phyloP scores from a whole-genome alignment of 2,329 filamentous ascomycete species.

The Alternaria conjuncta region DNA sequence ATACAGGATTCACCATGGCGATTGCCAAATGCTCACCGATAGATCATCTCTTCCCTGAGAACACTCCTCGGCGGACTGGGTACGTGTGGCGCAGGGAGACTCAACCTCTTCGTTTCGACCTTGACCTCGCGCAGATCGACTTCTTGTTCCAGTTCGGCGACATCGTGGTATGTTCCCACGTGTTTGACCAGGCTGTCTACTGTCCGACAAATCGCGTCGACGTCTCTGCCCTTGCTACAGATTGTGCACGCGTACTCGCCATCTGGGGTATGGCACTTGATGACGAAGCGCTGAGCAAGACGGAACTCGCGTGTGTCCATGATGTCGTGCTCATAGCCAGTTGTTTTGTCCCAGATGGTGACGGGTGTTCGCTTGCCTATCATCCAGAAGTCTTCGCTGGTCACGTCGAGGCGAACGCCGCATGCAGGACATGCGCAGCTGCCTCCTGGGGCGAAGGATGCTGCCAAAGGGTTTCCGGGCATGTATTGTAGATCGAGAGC shows the following conservation, averaged over 20 bases:
- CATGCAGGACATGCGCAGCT: conserved; percentile 41
- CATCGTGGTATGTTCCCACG: conserved; percentile 43
- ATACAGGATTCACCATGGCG: neutral
- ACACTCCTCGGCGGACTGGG: conserved; percentile 17
- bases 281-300: conserved; percentile 46
- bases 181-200: conserved; percentile 47
- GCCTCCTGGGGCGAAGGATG: conserved; percentile 41
- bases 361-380: conserved; percentile 45
- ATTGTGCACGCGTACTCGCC: conserved; percentile 48
- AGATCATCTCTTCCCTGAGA: conserved; percentile 25
- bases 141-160: conserved; percentile 41
- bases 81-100: conserved; percentile 25
- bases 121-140: conserved; percentile 38
- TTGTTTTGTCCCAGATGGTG: conserved; percentile 25
- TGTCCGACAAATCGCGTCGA: conserved; percentile 45
- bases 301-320: conserved; percentile 46
- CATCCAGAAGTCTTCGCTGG: conserved; percentile 47
- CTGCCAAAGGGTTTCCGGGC: conserved; percentile 37
- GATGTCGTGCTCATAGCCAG: conserved; percentile 39
- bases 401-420: conserved; percentile 32
- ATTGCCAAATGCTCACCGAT: conserved; percentile 12
- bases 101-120: conserved; percentile 25
- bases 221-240: conserved; percentile 40
- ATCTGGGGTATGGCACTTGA: conserved; percentile 47
- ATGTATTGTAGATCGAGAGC: conserved; percentile 43